Evolutionary conservation across 495 filamentous ascomycete species (phyloP), one percentile per base, ranked within the genome.

Genomic region (Endocarpon pusillum): DNA sequence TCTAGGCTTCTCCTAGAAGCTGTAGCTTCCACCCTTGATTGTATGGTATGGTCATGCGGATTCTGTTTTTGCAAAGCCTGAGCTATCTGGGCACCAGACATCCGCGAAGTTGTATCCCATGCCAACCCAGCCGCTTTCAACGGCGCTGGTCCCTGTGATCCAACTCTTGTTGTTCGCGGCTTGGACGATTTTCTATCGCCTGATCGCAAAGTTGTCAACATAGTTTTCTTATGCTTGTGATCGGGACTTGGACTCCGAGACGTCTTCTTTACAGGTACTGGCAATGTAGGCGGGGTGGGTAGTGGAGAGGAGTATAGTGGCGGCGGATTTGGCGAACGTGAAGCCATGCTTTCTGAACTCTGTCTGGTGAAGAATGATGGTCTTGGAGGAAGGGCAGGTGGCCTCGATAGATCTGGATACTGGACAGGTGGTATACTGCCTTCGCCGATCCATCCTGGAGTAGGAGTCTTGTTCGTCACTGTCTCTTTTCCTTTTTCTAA

Each of bases 91-190:
- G 45, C 32, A 12, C 47, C 42, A 8, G 42, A 23, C 9, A 15
- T 30, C 32, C 59, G 58, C 19, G 61, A 60, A 21, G 62, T 56
- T 39, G 62, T 67, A 27, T 64, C 71, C 86, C 86, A 97, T 12
- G 87, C 87, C 22, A 92, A 54, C 2, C 79, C 78, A 1, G 89
- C 89, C 10, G 89, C 89, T 52, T 81, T 91, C 26, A 79, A 84
- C 19, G 85, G 82, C 29, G 64, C 65, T 28, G 57, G 65, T 19
- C 59, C 52, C 47, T 44, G 34, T 41, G 50, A 52, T 47, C 49
- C 41, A 39, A 30, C 49, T 32, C 49, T 61, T 57, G n/a, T n/a
- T 51, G 57, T 42, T 3, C 55, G 53, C 25, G 71, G 56, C 38
- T 69, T 71, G 11, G 62, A 53, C 16, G 64, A 52, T 40, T 73